phyloP scores from a whole-genome alignment of 164 flowering plant genomes.

The Nymphaea colorata region DNA sequence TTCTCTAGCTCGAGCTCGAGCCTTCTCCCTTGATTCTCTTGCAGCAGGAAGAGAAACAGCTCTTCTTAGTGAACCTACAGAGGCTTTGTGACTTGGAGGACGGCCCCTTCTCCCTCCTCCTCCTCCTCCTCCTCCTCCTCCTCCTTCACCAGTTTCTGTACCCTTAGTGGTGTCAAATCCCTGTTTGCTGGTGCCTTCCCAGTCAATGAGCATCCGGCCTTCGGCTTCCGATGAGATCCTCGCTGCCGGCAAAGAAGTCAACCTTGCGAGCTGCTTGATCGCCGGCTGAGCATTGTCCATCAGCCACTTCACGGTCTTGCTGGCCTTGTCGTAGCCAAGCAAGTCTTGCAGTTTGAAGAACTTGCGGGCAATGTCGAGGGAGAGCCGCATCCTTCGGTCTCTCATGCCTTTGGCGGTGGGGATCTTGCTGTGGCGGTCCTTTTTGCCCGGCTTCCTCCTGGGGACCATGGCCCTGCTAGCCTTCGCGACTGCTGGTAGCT shows the following conservation, averaged over 20 bases:
- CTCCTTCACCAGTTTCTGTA: not conserved
- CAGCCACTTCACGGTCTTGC: slow-evolving; percentile 70
- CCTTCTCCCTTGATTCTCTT: slow-evolving; percentile 32
- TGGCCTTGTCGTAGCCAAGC: slow-evolving; percentile 62
- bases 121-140: not conserved
- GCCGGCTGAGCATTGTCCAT: slow-evolving; percentile 35
- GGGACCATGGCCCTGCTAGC: slow-evolving; percentile 1
- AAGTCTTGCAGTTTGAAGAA: slow-evolving; percentile 63
- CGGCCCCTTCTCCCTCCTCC: slow-evolving; percentile 1
- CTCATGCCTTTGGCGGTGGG: slow-evolving; percentile 53
- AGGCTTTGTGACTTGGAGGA: slow-evolving; percentile 11
- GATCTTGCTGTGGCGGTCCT: slow-evolving; percentile 76
- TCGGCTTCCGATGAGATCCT: slow-evolving; percentile 35
- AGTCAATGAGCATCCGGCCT: slow-evolving; percentile 3
- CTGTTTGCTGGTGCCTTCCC: slow-evolving; percentile 13
- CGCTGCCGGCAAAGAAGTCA: slow-evolving; percentile 8
- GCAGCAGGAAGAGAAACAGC: slow-evolving; percentile 12
- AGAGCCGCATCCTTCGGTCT: slow-evolving; percentile 70
- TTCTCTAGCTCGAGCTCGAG: slow-evolving; percentile 50
- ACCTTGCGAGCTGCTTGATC: slow-evolving; percentile 29
- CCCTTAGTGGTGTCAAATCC: not conserved
- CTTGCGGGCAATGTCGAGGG: slow-evolving; percentile 50
- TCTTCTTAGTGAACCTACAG: slow-evolving; percentile 9
- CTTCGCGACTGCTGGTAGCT: not conserved
- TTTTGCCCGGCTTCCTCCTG: slow-evolving; percentile 23